Conservation (phyloP, 345 rosid species). For the Populus ilicifolia region DNA sequence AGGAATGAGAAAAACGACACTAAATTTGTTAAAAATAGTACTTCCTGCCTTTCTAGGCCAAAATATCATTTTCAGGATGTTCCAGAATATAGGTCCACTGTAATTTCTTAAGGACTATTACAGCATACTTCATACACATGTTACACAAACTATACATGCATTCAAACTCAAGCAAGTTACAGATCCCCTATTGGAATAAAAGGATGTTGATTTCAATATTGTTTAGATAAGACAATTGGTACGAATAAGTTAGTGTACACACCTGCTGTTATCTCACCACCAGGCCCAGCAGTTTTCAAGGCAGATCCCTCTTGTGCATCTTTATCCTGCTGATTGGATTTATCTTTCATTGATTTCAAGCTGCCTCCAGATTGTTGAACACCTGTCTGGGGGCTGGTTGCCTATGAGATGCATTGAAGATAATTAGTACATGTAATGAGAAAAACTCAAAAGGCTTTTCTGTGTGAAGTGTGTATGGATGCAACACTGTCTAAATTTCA, state of each 20-base stretch:
- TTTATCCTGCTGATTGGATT: conserved; percentile 60
- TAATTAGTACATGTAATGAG: neutral
- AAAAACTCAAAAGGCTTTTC: neutral
- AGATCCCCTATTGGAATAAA: neutral
- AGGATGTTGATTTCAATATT: neutral
- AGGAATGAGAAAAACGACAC: too few species aligned
- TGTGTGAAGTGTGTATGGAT: neutral
- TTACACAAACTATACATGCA: neutral
- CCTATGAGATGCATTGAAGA: conserved; percentile 40
- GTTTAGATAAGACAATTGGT: neutral
- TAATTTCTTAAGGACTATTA: neutral
- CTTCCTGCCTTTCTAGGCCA: neutral
- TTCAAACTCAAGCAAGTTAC: neutral
- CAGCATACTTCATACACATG: neutral
- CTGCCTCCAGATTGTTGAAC: conserved; percentile 69
- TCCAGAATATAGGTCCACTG: neutral
- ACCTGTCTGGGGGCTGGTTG: conserved; percentile 84
- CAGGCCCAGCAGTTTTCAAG: conserved; percentile 85
- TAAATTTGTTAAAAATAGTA: neutral
- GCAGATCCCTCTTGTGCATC: conserved; percentile 72
- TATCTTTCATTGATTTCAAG: conserved; percentile 84
- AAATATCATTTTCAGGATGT: neutral
- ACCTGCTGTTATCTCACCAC: conserved; percentile 99
- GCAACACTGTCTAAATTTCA: conserved; percentile 2
- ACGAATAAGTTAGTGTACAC: neutral